Base-by-base conservation (phyloP, 106 monocot species). In the Posidonia australis region DNA sequence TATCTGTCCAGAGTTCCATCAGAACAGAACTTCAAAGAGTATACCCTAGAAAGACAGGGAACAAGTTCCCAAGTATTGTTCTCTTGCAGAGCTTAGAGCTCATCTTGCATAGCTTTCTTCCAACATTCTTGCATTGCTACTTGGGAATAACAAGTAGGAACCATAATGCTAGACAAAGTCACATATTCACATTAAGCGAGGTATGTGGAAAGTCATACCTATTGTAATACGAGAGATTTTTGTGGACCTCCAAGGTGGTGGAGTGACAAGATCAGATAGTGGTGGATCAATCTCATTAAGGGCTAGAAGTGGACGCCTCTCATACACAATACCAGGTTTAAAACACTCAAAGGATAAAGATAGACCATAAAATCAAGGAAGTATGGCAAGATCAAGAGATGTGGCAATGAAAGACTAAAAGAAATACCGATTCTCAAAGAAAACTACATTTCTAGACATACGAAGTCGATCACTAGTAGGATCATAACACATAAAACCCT, bases 401-500 rank as follows among this genome's bases (percentile, higher is more conserved):
- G 18, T 74, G 47, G 11, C 10, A n/a, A n/a, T n/a, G n/a, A n/a
- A n/a, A n/a, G n/a, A 45, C 9, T 26, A 22, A 59, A 66, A 66
- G 18, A 48, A 74, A 66, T 53, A 49, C 21, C 47, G 16, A 10
- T 74, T 32, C 23, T 58, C 58, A 31, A 66, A 60, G 55, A 66
- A n/a, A n/a, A n/a, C n/a, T n/a, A n/a, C n/a, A n/a, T n/a, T n/a
- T n/a, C n/a, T n/a, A n/a, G n/a, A n/a, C 66, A 48, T 21, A n/a
- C 10, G 61, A 48, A 66, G 17, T 27, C 17, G 10, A 18, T 57
- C 21, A 47, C 12, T 24, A 13, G 10, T 12, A 12, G 45, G 21
- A 59, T 66, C 57, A 48, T 58, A 74, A 31, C 57, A 63, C 13
- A 36, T 1, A 66, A 31, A 51, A 58, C 58, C 66, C 30, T 74